These are phyloP conservation scores for Colletotrichum coccodes DNA, from an alignment of 2,329 filamentous ascomycete species.

Conservation along the genomic window DNA sequence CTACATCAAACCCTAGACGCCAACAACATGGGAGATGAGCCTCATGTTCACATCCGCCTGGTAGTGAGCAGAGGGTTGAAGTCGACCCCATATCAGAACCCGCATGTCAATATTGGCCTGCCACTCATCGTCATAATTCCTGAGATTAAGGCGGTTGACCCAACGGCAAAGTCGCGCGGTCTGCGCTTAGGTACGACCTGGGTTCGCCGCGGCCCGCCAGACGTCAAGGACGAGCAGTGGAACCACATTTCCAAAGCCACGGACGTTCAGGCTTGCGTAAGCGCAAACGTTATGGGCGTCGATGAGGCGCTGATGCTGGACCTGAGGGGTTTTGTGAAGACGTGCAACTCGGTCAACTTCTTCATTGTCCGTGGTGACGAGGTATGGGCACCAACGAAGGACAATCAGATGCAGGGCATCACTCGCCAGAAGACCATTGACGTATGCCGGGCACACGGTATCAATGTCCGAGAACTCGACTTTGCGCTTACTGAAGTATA, in stretches of 20 bases:
- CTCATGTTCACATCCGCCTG: slow-evolving; percentile 41
- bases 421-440: slow-evolving; percentile 44
- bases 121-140: slow-evolving; percentile 44
- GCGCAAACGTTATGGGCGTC: slow-evolving; percentile 42
- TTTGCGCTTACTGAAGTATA: slow-evolving; percentile 43
- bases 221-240: slow-evolving; percentile 45
- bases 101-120: slow-evolving; percentile 40
- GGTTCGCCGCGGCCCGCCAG: slow-evolving; percentile 42
- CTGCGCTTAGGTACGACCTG: slow-evolving; percentile 40
- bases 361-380: slow-evolving; percentile 44
- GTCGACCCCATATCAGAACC: slow-evolving; percentile 40
- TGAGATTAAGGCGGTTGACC: slow-evolving; percentile 39
- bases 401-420: slow-evolving; percentile 45
- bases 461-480: slow-evolving; percentile 40
- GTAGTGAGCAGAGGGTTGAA: slow-evolving; percentile 42
- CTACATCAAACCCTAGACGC: slow-evolving; percentile 40
- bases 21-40: slow-evolving; percentile 39
- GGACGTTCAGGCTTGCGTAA: slow-evolving; percentile 42
- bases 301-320: slow-evolving; percentile 44
- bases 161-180: slow-evolving; percentile 36
- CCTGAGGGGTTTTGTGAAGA: slow-evolving; percentile 41
- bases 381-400: slow-evolving; percentile 44
- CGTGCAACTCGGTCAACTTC: slow-evolving; percentile 45
- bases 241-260: slow-evolving; percentile 45
- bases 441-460: slow-evolving; percentile 39